Percentiles rank a stretch among this genome's conserved stretches.
phyloP scores from a whole-genome alignment of 2,329 filamentous ascomycete genomes.

The Penicillium sp. region DNA sequence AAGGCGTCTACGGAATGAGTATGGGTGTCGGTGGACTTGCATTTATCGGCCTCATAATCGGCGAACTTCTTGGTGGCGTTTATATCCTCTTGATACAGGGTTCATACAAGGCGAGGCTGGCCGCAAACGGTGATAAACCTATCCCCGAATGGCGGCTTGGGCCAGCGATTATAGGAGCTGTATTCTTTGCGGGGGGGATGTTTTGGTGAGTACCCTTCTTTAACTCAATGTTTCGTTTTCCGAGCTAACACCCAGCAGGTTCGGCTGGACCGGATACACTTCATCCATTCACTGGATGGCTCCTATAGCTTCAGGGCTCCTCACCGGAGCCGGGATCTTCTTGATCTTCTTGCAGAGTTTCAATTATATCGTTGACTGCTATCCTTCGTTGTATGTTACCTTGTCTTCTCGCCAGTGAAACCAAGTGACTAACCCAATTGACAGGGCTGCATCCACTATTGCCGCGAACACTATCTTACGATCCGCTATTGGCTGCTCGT shows the following conservation, averaged over 20 bases:
- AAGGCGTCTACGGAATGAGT: slow-evolving; percentile 53
- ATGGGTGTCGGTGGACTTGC: slow-evolving; percentile 72
- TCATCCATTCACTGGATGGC: slow-evolving; percentile 42
- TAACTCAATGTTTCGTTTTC: not conserved
- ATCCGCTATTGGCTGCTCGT: slow-evolving; percentile 9
- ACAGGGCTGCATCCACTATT: slow-evolving; percentile 11
- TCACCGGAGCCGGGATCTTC: slow-evolving; percentile 58
- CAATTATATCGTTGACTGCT: slow-evolving; percentile 61
- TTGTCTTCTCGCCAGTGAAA: too few relatives aligned
- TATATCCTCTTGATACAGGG: slow-evolving; percentile 65
- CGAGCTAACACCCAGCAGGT: slow-evolving; percentile 4
- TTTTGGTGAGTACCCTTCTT: slow-evolving; percentile 55
- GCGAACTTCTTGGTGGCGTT: slow-evolving; percentile 67
- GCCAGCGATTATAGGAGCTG: slow-evolving; percentile 53
- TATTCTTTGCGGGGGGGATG: slow-evolving; percentile 59
- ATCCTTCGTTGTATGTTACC: slow-evolving; percentile 49
- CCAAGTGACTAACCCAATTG: slow-evolving; percentile 6
- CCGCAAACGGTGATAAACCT: slow-evolving; percentile 61
- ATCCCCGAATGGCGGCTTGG: slow-evolving; percentile 59
- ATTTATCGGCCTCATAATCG: slow-evolving; percentile 79
- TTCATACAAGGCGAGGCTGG: slow-evolving; percentile 67
- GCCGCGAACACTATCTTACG: slow-evolving; percentile 10
- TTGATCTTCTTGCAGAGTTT: slow-evolving; percentile 57
- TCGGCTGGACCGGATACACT: slow-evolving; percentile 70
- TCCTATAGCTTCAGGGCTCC: slow-evolving; percentile 46